A percentile compares a stretch with the other conserved stretches of the same genome.
These are phyloP conservation scores for Sugiyamaella novakii DNA, from an alignment of 1,139 yeast species.

Conservation along the genomic window DNA sequence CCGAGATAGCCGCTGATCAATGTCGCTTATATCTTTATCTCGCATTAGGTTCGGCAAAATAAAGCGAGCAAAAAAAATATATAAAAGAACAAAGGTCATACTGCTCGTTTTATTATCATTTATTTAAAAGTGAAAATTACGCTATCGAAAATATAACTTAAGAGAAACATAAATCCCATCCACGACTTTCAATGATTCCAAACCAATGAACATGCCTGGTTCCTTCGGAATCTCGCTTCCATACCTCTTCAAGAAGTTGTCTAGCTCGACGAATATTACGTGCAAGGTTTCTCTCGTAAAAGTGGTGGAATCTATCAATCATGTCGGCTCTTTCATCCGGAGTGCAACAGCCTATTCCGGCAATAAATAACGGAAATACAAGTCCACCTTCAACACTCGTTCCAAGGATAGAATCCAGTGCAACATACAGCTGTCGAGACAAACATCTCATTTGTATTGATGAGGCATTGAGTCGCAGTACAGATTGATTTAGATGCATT, in stretches of 20 bases:
- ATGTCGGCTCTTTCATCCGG: conserved; percentile 50
- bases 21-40: too few species aligned
- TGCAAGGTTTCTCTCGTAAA: conserved; percentile 64
- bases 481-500: conserved; percentile 66
- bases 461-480: conserved; percentile 61
- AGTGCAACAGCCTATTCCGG: conserved; percentile 68
- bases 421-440: conserved; percentile 55
- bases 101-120: too few species aligned
- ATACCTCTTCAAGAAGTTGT: conserved; percentile 59
- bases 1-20: conserved; percentile 4
- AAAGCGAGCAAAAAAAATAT: background rate
- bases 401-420: conserved; percentile 64
- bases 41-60: too few species aligned
- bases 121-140: too few species aligned
- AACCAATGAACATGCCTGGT: conserved; percentile 65
- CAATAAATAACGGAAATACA: conserved; percentile 75
- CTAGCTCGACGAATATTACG: conserved; percentile 66
- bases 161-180: conserved; percentile 82
- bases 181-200: conserved; percentile 60
- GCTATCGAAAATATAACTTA: too few species aligned
- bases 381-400: conserved; percentile 70
- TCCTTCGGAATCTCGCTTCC: conserved; percentile 54
- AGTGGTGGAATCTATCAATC: conserved; percentile 55
- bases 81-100: too few species aligned
- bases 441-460: conserved; percentile 65